Base-by-base conservation (phyloP, 2,329 filamentous ascomycete species). In the Daldinia sp. region DNA sequence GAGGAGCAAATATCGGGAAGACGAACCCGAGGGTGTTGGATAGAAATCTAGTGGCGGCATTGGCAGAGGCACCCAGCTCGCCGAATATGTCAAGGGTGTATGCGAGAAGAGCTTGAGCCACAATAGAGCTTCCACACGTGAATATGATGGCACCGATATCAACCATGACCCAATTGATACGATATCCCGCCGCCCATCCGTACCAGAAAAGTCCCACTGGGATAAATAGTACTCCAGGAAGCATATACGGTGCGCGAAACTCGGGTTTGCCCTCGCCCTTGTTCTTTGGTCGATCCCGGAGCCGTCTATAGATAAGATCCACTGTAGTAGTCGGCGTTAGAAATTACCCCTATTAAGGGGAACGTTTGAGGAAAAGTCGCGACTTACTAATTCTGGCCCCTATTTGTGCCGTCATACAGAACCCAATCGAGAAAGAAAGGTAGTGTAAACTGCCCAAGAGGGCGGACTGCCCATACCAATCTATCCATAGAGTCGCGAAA, bases 131-230 rank as follows among this genome's bases (percentile, higher is more conserved):
- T 0, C 85, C 85, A 3, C 80, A 76, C 0, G 81, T 81, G 60
- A 88, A 83, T n/a, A 86, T 77, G 0, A 75, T 73, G 1, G 82
- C 82, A 2, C 86, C 86, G 21, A 88, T 79, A 47, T 88, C 86
- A 0, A 86, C 84, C 4, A 85, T 78, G 17, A 87, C 82, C 83
- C 83, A 89, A 68, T 83, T 81, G 0, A 79, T 75, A 1, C 78
- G 71, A 29, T 80, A 77, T 49, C 87, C 77, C 0, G 85, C 85
- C 0, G 80, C 77, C 84, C 85, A 87, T 32, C 84, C 85, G 68
- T 87, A 87, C 74, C 82, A 80, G 61, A 86, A 81, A 0, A 87
- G 76, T 0, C 82, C 80, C 2, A 80, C 66, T 0, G 84, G 83
- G 1, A 86, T 77, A 43, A 85, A 78, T 13, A 85, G 65, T 0